Percentiles rank a stretch among this genome's conserved stretches.
phyloP scores from a whole-genome alignment of 2,329 filamentous ascomycete species.

The Ophiostoma piceae region DNA sequence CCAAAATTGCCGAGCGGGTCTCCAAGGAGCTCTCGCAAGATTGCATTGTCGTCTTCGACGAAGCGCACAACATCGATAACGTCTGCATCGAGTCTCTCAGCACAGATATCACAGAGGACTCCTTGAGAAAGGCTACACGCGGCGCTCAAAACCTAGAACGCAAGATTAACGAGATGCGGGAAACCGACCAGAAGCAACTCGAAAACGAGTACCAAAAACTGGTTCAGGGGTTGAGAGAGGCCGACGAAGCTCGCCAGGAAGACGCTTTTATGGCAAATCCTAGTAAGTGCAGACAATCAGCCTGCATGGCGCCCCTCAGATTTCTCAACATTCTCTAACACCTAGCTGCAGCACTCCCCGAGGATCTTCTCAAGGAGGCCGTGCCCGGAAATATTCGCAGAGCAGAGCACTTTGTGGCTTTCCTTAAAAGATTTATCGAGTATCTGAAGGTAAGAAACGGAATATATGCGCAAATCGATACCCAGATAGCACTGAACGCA shows the following conservation, averaged over 20 bases:
- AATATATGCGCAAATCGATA: not conserved
- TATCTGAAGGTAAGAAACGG: conserved; percentile 64
- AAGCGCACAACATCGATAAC: conserved; percentile 99
- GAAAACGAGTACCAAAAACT: conserved; percentile 94
- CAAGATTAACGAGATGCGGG: conserved; percentile 90
- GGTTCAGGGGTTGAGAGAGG: conserved; percentile 82
- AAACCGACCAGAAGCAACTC: conserved; percentile 88
- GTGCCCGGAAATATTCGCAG: conserved; percentile 93
- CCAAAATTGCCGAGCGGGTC: conserved; percentile 93
- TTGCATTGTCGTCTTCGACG: conserved; percentile 97
- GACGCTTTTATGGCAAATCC: conserved; percentile 98
- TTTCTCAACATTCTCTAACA: not conserved
- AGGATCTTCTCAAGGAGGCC: conserved; percentile 90
- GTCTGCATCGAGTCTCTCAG: conserved; percentile 97
- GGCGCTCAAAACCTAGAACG: conserved; percentile 87
- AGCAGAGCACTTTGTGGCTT: conserved; percentile 92
- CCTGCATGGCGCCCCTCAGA: too few relatives aligned
- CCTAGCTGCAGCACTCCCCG: conserved; percentile 60
- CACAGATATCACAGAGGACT: conserved; percentile 95
- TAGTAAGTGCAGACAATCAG: conserved; percentile 32
- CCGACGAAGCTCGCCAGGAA: conserved; percentile 84
- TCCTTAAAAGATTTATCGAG: conserved; percentile 93
- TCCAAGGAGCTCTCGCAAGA: conserved; percentile 80
- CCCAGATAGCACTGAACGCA: not conserved
- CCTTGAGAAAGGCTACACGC: conserved; percentile 79